These are phyloP conservation scores for Pseudogymnoascus sp. DNA, from an alignment of 2,329 filamentous ascomycete genomes.

Conservation along the genomic window DNA sequence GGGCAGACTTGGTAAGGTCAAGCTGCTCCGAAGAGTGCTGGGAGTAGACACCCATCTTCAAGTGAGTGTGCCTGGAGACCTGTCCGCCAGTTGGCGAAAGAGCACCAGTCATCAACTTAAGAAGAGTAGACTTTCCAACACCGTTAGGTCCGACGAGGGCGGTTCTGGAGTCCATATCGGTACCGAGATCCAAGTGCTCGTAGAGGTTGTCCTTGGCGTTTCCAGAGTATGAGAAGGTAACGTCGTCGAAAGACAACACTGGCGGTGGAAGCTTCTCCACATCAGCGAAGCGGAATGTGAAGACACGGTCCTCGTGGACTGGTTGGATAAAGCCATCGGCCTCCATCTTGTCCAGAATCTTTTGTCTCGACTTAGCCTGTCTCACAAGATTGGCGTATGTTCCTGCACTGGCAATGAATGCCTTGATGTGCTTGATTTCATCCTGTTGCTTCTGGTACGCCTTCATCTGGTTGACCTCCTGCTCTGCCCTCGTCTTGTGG, in stretches of 20 bases:
- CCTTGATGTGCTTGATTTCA: constrained; percentile 99
- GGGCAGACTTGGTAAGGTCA: constrained; percentile 91
- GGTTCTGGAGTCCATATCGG: constrained; percentile 98
- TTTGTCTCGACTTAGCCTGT: constrained; percentile 98
- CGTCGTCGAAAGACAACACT: constrained; percentile 91
- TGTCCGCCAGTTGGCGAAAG: constrained; percentile 74
- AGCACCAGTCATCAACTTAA: constrained; percentile 94
- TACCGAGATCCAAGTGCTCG: constrained; percentile 93
- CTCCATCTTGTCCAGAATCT: constrained; percentile 99
- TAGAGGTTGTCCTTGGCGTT: constrained; percentile 86
- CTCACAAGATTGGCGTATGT: constrained; percentile 98
- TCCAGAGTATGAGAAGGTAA: constrained; percentile 97
- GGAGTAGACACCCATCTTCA: constrained; percentile 97
- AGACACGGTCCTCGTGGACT: constrained; percentile 75
- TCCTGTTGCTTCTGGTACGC: constrained; percentile 99
- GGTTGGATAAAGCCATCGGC: constrained; percentile 97
- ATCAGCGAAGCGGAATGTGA: constrained; percentile 96
- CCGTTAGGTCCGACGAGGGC: constrained; percentile 96
- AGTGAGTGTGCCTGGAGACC: constrained; percentile 89
- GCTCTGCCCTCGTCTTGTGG: constrained; percentile 85
- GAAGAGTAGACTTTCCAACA: constrained; percentile 96
- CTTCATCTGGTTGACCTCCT: constrained; percentile 98
- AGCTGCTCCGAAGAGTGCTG: constrained; percentile 99
- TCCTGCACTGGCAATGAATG: constrained; percentile 99
- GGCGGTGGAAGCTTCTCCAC: constrained; percentile 99